Percentiles rank a stretch among this genome's conserved stretches.
phyloP scores from a whole-genome alignment of 2,329 filamentous ascomycete species.

The Chaetothyriales sp. region DNA sequence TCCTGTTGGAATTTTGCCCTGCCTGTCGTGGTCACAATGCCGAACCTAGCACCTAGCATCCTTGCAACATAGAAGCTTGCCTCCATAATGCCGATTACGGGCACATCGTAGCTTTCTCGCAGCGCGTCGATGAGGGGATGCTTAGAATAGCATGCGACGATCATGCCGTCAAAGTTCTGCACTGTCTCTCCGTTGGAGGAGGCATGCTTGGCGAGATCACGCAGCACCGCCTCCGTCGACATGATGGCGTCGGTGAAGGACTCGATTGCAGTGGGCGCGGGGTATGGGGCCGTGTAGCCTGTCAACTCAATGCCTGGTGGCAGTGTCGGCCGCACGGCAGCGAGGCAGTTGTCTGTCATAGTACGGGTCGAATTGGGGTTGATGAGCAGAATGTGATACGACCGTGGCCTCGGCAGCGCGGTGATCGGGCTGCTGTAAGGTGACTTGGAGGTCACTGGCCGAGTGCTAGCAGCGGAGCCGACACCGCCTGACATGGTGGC shows the following conservation, averaged over 20 bases:
- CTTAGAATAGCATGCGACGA: constrained; percentile 38
- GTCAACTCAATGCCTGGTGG: constrained; percentile 35
- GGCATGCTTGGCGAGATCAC: constrained; percentile 29
- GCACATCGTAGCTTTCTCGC: constrained; percentile 33
- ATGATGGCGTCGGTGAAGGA: constrained; percentile 37
- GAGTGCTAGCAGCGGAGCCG: constrained; percentile 6
- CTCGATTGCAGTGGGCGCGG: constrained; percentile 40
- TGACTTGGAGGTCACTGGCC: constrained; percentile 13
- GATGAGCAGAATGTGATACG: constrained; percentile 30
- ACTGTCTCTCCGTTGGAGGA: constrained; percentile 24
- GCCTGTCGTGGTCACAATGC: constrained; percentile 31
- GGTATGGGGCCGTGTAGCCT: constrained; percentile 38
- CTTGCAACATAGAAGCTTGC: constrained; percentile 36
- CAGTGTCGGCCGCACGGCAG: constrained; percentile 30
- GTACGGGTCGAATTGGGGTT: constrained; percentile 36
- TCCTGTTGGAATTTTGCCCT: constrained; percentile 29
- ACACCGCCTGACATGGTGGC: constrained; percentile 5
- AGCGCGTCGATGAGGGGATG: constrained; percentile 36
- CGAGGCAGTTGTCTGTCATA: constrained; percentile 37
- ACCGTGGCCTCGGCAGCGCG: constrained; percentile 12
- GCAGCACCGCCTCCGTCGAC: constrained; percentile 35
- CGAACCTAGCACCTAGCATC: constrained; percentile 36
- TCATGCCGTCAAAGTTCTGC: constrained; percentile 33
- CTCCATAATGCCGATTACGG: constrained; percentile 40
- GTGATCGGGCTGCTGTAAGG: constrained; percentile 16